Base-by-base conservation (phyloP, 176 grass and related monocot species). In the Cocos nucifera region DNA sequence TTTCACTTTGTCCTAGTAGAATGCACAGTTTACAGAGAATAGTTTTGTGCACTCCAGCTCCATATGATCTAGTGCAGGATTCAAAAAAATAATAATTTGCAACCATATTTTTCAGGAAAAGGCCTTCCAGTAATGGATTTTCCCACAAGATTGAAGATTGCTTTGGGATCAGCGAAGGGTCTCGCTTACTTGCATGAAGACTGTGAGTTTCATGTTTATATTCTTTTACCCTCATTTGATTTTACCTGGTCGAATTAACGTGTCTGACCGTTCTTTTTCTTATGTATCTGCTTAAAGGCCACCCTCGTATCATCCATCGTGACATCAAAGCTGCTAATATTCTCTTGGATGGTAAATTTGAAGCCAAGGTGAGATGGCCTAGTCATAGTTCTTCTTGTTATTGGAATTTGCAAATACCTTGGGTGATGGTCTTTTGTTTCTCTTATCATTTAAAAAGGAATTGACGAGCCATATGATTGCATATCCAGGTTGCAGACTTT, bases 251-350 rank as follows among this genome's bases (percentile, higher is more conserved):
- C 19, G 51, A 7, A 22, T 49, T 20, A 14, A 15, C 22, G 53
- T 61, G 19, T 14, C 8, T 23, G 54, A 23, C 3, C 6, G 25
- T 63, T 29, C 23, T 70, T 49, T 22, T 20, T 57, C 27, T 44
- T 12, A 10, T 44, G 35, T 44, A 44, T 44, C 10, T 44, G 9
- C 35, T 9, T n/a, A 16, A 50, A 80, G 78, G 78, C 22, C 63
- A 85, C 17, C 77, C 82, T 6, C 54, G 75, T 5, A 85, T 85
- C 29, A 80, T 85, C 75, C 82, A 85, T 66, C 82, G 82, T 7
- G 82, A 85, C 57, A 85, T 85, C 60, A 85, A 85, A 64, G 53
- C 77, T 0, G 67, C 82, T 5, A 85, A 85, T 63, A 85, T 86
- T 44, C 69, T 86, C 18, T 54, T 86, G 1, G 83, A 86, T 65